Evolutionary conservation across 139 green algal genomes (phyloP), one percentile per base, ranked within the genome.

Genomic region (Nannochloris sp.): DNA sequence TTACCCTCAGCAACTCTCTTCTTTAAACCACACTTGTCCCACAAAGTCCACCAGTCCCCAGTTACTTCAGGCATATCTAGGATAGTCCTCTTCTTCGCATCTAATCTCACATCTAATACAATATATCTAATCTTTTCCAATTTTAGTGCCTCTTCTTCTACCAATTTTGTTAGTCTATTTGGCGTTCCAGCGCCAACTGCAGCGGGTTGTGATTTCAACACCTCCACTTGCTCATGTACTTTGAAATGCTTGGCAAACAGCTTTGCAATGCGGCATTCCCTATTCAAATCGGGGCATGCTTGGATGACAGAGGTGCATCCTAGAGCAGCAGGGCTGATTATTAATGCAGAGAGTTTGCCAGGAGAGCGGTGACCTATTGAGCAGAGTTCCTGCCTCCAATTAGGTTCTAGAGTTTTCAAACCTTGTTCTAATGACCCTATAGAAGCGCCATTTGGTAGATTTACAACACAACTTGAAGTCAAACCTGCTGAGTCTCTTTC

Each of bases 241-340:
- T 84, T 83, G 12, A 84, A 57, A 64, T 84, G 77, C 60, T 84
- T 84, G 23, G 77, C 74, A 77, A 84, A 84, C 32, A 84, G 59
- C 58, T 84, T 84, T 57, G 60, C 77, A 1, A 84, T 57, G 4
- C 58, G 47, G 60, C 70, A 74, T 13, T 15, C 25, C 29, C 14
- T 24, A 57, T 65, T 34, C 19, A 65, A 36, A 55, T 74, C 36
- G 32, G 64, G 48, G 4, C 51, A 66, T 10, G 7, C 19, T 35
- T 53, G 27, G 23, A 67, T 34, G 23, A 36, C 13, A 30, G 27
- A 42, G 15, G 39, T 0, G 14, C 27, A n/a, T 44, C 30, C 24
- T 23, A 65, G 27, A 12, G 44, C 30, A 0, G 48, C 29, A 6
- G 48, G 48, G 1, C 14, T 44, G 5, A 60, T 33, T 6, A 45